Base-by-base conservation (phyloP, 768 basidiomycete species). In the Lentinula detonsa region DNA sequence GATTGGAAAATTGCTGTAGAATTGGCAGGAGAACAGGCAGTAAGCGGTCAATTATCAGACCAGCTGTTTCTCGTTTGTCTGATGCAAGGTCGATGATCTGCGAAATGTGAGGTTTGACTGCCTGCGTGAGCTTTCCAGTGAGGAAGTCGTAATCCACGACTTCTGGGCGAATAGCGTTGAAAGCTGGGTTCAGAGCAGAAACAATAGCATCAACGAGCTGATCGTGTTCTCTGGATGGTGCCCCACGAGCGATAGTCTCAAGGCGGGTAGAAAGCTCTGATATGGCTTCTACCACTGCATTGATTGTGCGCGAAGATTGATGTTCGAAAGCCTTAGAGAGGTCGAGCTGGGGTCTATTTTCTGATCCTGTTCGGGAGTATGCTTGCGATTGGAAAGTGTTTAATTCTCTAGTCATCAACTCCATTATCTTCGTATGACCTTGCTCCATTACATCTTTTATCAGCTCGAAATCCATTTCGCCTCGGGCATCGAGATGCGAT, bases 31-130 rank as follows among this genome's bases (percentile, higher is more conserved):
- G 67, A 59, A 90, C 69, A 9, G 92, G 92, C 5, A 85, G 61
- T 42, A 94, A 81, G 21, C 82, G 76, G 56, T 93, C 83, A 33
- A 92, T 83, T 61, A 94, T 94, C 45, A 94, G 81, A 6, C 82
- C 79, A 3, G 92, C 92, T 3, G 92, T 94, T 72, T 94, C 92
- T 39, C 90, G 82, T 70, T 94, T 94, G 70, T 94, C 92, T 0
- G 90, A 91, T 31, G 92, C 87, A 53, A 94, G 81, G 69, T 94
- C 92, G 63, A 94, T 94, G 62, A 94, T 85, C 65, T 94, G 91
- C 1, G 90, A 84, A 28, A 94, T 92, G 64, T 93, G 88, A 6
- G 92, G 92, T 66, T 93, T 93, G 68, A 94, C 92, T 0, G 92
- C 89, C 71, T 94, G 89, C 23, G 88, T 81, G 15, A 94, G 83